phyloP scores from a whole-genome alignment of 179 eudicot species.

The Silene noctiflora region DNA sequence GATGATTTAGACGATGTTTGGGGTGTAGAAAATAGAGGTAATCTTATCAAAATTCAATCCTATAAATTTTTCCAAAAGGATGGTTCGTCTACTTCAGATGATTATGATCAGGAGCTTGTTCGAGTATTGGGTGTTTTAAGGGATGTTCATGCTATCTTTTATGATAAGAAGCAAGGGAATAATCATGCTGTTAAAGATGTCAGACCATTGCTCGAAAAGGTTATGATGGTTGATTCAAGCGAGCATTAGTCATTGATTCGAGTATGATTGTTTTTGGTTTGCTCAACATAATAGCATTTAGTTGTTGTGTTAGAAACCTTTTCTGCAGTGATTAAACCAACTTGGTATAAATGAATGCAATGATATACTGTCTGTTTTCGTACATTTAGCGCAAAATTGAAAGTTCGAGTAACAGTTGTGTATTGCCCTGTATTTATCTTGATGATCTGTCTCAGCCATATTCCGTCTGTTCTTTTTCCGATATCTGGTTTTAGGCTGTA shows the following conservation, averaged over 20 bases:
- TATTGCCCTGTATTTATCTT: too few relatives aligned
- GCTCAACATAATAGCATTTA: neutral
- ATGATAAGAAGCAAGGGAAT: neutral
- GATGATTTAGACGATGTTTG: constrained; percentile 5
- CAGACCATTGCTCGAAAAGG: neutral
- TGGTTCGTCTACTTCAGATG: neutral
- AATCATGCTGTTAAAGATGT: neutral
- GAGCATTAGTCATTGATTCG: too few relatives aligned
- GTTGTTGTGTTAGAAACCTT: too few relatives aligned
- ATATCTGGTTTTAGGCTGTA: too few relatives aligned
- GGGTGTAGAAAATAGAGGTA: neutral
- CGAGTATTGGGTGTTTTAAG: neutral
- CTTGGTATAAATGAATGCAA: too few relatives aligned
- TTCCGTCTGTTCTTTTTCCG: too few relatives aligned
- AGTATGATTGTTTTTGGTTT: neutral
- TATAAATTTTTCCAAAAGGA: neutral
- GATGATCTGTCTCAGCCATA: too few relatives aligned
- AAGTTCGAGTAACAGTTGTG: too few relatives aligned
- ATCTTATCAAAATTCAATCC: neutral
- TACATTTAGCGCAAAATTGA: too few relatives aligned
- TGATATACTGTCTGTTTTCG: too few relatives aligned
- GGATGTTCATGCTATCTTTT: neutral
- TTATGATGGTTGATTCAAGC: neutral
- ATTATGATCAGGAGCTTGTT: neutral
- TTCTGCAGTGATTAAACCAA: too few relatives aligned